A percentile compares a stretch with the other conserved stretches of the same genome.
These are phyloP conservation scores for Amanita molliuscula DNA, from an alignment of 768 basidiomycete species.

Conservation along the genomic window DNA sequence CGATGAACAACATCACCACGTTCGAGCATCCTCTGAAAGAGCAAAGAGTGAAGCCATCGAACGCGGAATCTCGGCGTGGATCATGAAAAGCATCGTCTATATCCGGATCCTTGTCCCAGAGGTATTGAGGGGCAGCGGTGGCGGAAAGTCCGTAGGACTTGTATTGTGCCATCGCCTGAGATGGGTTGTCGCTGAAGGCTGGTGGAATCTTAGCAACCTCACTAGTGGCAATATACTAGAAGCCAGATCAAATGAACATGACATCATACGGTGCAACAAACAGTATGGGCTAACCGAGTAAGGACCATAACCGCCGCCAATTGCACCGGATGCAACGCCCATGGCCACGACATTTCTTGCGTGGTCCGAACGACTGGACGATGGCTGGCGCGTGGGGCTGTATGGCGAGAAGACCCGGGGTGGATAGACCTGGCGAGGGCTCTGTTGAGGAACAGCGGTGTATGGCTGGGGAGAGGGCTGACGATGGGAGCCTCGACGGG, in stretches of 20 bases:
- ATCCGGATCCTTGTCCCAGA: constrained; percentile 82
- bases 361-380: constrained; percentile 13
- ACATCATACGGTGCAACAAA: constrained; percentile 3
- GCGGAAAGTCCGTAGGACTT: constrained; percentile 18
- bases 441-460: constrained; percentile 56
- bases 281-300: constrained; percentile 53
- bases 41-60: constrained; percentile 62
- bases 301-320: constrained; percentile 77
- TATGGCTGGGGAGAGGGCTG: constrained; percentile 42
- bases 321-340: constrained; percentile 70
- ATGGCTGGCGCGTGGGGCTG: constrained; percentile 14
- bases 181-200: constrained; percentile 45
- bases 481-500: constrained; percentile 26
- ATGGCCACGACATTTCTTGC: constrained; percentile 50
- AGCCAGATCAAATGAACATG: constrained; percentile 8
- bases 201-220: constrained; percentile 34
- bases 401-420: constrained; percentile 16
- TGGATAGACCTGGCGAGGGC: constrained; percentile 22
- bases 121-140: constrained; percentile 54
- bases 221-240: constrained; percentile 50
- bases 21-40: constrained; percentile 82
- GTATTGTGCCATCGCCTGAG: constrained; percentile 24
- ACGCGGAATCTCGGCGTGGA: constrained; percentile 52
- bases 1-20: constrained; percentile 56
- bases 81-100: constrained; percentile 87